Conservation (phyloP, 768 basidiomycete genomes). For the Lentinula raphanica region DNA sequence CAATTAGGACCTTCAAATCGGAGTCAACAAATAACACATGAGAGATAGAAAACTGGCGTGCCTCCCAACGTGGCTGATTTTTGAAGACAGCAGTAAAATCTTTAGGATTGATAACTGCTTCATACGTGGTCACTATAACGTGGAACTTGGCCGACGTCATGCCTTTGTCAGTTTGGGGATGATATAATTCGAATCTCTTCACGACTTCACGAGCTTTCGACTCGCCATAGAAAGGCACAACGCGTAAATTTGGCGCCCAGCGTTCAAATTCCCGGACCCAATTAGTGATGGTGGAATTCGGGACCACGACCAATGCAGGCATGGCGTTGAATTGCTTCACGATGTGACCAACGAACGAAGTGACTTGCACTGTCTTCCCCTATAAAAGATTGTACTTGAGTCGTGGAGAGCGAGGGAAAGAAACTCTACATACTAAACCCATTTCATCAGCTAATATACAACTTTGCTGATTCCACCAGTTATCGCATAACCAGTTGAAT, state of each 20-base stretch:
- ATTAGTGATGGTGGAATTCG: constrained; percentile 92
- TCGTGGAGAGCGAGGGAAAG: not conserved
- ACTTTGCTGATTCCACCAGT: constrained; percentile 83
- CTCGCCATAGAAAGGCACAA: constrained; percentile 85
- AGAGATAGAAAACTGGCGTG: constrained; percentile 15
- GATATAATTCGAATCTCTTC: constrained; percentile 75
- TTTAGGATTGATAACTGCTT: constrained; percentile 62
- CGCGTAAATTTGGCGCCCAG: constrained; percentile 70
- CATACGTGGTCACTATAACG: constrained; percentile 91
- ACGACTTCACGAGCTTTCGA: constrained; percentile 75
- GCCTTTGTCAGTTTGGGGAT: constrained; percentile 36
- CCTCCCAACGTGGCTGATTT: constrained; percentile 85
- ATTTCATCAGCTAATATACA: constrained; percentile 97
- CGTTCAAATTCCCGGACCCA: constrained; percentile 94
- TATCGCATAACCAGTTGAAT: constrained; percentile 79
- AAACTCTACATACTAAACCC: constrained; percentile 61
- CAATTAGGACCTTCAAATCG: constrained; percentile 54
- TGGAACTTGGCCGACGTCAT: constrained; percentile 68
- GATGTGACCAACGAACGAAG: constrained; percentile 72
- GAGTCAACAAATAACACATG: not conserved
- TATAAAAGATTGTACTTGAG: constrained; percentile 25
- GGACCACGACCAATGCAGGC: constrained; percentile 88
- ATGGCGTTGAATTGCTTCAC: constrained; percentile 50
- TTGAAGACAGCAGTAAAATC: constrained; percentile 78
- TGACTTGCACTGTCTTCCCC: constrained; percentile 93